Conservation (phyloP, 176 grass and related monocot genomes). For the Bromus sterilis region DNA sequence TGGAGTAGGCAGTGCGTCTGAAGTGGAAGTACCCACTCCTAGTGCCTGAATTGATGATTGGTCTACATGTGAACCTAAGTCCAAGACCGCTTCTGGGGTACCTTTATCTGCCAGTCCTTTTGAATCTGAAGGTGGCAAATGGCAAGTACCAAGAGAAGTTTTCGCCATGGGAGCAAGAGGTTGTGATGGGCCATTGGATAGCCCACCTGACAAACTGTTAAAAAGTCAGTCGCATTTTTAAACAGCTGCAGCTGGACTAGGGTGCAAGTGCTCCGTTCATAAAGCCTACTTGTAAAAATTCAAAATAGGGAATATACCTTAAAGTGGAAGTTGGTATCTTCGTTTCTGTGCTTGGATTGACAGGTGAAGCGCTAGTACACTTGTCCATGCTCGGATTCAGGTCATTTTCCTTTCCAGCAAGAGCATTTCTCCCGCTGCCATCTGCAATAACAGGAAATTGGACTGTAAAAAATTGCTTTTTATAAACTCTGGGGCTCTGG, state of each 20-base stretch:
- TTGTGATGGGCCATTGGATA: slow-evolving; percentile 38
- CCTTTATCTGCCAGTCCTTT: not conserved
- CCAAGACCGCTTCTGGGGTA: slow-evolving; percentile 11
- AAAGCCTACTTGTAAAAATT: not conserved
- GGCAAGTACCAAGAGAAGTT: slow-evolving; percentile 7
- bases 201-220: slow-evolving; percentile 35
- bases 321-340: slow-evolving; percentile 32
- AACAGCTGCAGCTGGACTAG: not conserved
- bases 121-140: slow-evolving; percentile 9
- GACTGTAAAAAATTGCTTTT: not conserved
- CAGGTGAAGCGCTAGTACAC: slow-evolving; percentile 30
- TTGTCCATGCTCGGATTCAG: slow-evolving; percentile 39
- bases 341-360: slow-evolving; percentile 32
- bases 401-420: slow-evolving; percentile 56
- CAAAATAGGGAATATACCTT: slow-evolving; percentile 36
- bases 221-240: not conserved
- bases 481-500: not conserved
- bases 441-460: slow-evolving; percentile 27
- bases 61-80: slow-evolving; percentile 18
- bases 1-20: slow-evolving; percentile 23
- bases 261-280: not conserved
- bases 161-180: slow-evolving; percentile 20
- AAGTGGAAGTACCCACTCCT: slow-evolving; percentile 17
- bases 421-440: slow-evolving; percentile 42
- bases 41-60: not conserved